A percentile compares a stretch with the other conserved stretches of the same genome.
phyloP scores from a whole-genome alignment of 345 rosid genomes.

The Adansonia digitata region DNA sequence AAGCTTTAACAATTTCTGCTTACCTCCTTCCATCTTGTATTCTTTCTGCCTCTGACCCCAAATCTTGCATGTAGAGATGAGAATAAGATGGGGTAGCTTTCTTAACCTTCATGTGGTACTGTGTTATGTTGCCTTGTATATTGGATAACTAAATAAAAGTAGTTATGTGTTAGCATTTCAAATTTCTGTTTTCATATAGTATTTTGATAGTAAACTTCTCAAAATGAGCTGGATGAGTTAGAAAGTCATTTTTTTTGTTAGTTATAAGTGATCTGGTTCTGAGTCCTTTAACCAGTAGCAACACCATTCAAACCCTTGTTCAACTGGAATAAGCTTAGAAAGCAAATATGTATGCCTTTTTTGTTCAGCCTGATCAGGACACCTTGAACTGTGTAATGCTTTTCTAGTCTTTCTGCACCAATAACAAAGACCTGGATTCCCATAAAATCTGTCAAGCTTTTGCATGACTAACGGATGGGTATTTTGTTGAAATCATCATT shows the following conservation, averaged over 20 bases:
- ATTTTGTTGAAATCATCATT: neutral
- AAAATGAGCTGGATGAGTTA: neutral
- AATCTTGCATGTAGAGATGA: slow-evolving; percentile 5
- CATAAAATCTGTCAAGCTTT: neutral
- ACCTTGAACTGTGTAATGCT: neutral
- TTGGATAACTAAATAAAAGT: neutral
- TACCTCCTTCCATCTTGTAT: neutral
- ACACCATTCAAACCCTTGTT: neutral
- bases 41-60: neutral
- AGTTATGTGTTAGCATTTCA: neutral
- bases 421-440: neutral
- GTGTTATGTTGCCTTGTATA: neutral
- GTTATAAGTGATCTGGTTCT: neutral
- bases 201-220: slow-evolving; percentile 1
- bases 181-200: neutral
- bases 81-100: neutral
- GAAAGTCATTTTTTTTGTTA: neutral
- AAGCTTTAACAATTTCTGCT: neutral
- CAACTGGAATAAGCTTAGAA: neutral
- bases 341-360: neutral
- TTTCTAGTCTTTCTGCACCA: neutral
- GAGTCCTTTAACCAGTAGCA: neutral
- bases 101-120: neutral
- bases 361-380: neutral
- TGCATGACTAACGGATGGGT: neutral